These are phyloP conservation scores for Rubroboletus pulcherrimus DNA, from an alignment of 768 basidiomycete genomes.

Conservation along the genomic window DNA sequence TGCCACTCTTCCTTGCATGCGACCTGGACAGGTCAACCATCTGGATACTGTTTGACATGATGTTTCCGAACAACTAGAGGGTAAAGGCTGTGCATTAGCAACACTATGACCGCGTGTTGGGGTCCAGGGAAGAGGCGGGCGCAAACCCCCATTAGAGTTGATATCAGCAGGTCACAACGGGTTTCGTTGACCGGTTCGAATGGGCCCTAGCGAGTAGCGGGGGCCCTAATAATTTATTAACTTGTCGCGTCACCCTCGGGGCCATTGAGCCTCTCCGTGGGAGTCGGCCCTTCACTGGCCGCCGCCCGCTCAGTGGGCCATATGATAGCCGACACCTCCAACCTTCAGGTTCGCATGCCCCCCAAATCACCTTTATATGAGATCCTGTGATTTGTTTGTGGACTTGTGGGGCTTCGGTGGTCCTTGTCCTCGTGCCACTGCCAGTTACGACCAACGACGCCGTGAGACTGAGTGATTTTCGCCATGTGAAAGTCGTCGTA, in stretches of 20 bases:
- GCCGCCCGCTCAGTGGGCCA: neutral
- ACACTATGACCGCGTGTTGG: neutral
- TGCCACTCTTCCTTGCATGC: neutral
- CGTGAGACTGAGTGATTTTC: neutral
- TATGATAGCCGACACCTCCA: neutral
- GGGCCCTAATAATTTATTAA: neutral
- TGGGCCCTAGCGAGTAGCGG: no score
- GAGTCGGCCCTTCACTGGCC: neutral
- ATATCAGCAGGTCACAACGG: no score
- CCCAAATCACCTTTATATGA: neutral
- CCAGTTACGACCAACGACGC: neutral
- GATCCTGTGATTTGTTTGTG: no score
- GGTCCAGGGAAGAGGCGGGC: neutral
- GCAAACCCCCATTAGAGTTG: neutral
- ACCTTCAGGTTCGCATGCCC: neutral
- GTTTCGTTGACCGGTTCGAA: no score
- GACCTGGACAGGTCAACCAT: slow-evolving; percentile 36
- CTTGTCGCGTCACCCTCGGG: neutral
- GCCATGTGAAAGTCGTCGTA: neutral
- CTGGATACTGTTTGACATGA: slow-evolving; percentile 37
- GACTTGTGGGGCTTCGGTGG: neutral
- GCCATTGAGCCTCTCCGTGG: neutral
- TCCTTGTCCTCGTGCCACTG: no score
- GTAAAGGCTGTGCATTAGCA: no score
- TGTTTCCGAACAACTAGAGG: neutral